A percentile compares a stretch with the other conserved stretches of the same genome.
Conservation (phyloP, 2,329 filamentous ascomycete species). For the Hymenoscyphus linearis region DNA sequence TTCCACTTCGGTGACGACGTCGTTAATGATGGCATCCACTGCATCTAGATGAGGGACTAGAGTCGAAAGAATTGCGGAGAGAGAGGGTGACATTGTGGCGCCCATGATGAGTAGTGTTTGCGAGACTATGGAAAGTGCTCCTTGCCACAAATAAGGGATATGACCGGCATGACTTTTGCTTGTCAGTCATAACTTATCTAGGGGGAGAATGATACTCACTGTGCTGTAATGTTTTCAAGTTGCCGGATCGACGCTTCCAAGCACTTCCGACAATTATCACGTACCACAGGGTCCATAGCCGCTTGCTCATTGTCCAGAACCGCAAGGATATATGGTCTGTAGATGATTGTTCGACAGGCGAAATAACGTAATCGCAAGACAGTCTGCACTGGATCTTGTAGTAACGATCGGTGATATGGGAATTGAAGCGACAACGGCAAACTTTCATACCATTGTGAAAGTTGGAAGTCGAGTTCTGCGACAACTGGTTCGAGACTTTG, state of each 20-base stretch:
- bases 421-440: slow-evolving; percentile 72
- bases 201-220: slow-evolving; percentile 46
- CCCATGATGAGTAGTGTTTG: slow-evolving; percentile 81
- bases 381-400: slow-evolving; percentile 71
- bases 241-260: slow-evolving; percentile 75
- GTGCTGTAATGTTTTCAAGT: slow-evolving; percentile 70
- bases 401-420: slow-evolving; percentile 60
- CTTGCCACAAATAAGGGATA: slow-evolving; percentile 82
- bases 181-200: slow-evolving; percentile 12
- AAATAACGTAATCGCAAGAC: slow-evolving; percentile 76
- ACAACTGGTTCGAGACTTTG: slow-evolving; percentile 72
- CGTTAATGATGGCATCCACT: slow-evolving; percentile 71
- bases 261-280: slow-evolving; percentile 75
- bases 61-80: slow-evolving; percentile 57
- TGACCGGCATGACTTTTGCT: slow-evolving; percentile 66
- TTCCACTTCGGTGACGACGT: slow-evolving; percentile 71
- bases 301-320: slow-evolving; percentile 74
- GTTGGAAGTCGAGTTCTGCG: slow-evolving; percentile 73
- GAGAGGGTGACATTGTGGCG: slow-evolving; percentile 71
- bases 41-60: slow-evolving; percentile 52
- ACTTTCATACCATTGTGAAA: slow-evolving; percentile 80
- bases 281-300: slow-evolving; percentile 64
- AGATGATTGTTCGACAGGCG: slow-evolving; percentile 81
- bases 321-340: slow-evolving; percentile 74
- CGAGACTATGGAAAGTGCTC: slow-evolving; percentile 75